Base-by-base conservation (phyloP, 768 basidiomycete species). In the Russula sp. region DNA sequence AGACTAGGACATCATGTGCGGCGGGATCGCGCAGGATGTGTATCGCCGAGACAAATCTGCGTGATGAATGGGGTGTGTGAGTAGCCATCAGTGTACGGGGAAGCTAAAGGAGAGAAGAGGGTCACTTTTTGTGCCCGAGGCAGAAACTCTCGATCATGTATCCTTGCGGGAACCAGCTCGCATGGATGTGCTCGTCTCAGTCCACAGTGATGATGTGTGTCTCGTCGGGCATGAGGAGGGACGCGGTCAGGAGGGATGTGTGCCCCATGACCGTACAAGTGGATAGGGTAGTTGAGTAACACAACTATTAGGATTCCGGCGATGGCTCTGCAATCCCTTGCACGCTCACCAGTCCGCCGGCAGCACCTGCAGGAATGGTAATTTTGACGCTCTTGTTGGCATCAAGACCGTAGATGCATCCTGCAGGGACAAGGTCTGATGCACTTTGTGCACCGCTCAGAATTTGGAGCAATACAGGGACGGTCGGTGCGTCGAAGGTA, bases 151-250 rank as follows among this genome's bases (percentile, higher is more conserved):
- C 92, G 65, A 98, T 89, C 49, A 82, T 82, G 68, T 87, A 89
- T 18, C 94, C 91, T 58, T 88, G 78, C 0, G 97, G 97, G 70
- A 82, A 98, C 83, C 90, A 84, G 70, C 91, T 94, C 16, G 96
- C 82, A 57, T 96, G 81, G 55, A 99, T 88, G 71, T 98, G 97
- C 72, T 98, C 97, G 70, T 98, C 97, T 50, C 97, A 77, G 71
- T 98, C 97, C 0, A 92, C 88, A 0, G 94, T 93, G 66, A 98
- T 81, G 69, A 99, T 86, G 70, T 80, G 86, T 57, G 79, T 80
- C 68, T 87, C 84, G 70, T 91, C 86, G 0, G 74, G 71, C 0
- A 86, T 82, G 59, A 96, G 81, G 49, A 87, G 69, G 72, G 89
- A 87, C 0, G 80, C 74, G 11, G 88, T 96, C 61, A 98, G 74